Evolutionary conservation across 179 eudicot species (phyloP), one percentile per base, ranked within the genome.

Genomic region (Heliamphora pulchella): DNA sequence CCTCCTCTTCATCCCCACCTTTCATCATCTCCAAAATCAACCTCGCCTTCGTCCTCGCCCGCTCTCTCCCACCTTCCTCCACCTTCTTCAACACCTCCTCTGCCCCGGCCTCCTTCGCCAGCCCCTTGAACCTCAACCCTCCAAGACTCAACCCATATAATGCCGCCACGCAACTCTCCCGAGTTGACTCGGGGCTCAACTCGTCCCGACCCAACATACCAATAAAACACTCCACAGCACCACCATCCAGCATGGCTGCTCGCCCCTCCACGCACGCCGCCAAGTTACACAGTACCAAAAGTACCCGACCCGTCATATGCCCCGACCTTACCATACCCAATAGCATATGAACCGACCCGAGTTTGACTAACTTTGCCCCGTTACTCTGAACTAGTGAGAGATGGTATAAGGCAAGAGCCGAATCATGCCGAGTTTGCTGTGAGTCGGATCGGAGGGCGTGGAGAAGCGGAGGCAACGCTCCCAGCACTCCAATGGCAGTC

Each of bases 231-330:
- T 81, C 94, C 76, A 94, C 94, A 10, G 91, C 96, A 69, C 97
- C 97, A 0, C 88, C 91, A 55, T 92, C 97, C 69, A 94, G 87
- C 98, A 94, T 94, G 8, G 94, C 91, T 7, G 90, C 96, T 75
- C 97, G 84, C 48, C 96, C 96, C 51, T 94, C 98, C 43, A 22
- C 78, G 43, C 94, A 88, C 5, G 89, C 82, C 2, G 93, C 95
- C 71, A 94, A 64, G 67, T 94, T 94, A 77, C 93, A 83, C 54
- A 94, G 71, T 8, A 94, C 83, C 80, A 94, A 78, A 81, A 94
- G 65, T 11, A 87, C 87, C 80, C 92, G 87, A 43, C 93, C 87
- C 63, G 82, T 76, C 93, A 92, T 87, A 54, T 87, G 91, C 39
- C 91, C 94, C 58, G 90, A 77, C 61, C 75, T 87, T 47, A 90